Conservation (phyloP, 2,329 filamentous ascomycete species). For the Tolypocladium tundrense region DNA sequence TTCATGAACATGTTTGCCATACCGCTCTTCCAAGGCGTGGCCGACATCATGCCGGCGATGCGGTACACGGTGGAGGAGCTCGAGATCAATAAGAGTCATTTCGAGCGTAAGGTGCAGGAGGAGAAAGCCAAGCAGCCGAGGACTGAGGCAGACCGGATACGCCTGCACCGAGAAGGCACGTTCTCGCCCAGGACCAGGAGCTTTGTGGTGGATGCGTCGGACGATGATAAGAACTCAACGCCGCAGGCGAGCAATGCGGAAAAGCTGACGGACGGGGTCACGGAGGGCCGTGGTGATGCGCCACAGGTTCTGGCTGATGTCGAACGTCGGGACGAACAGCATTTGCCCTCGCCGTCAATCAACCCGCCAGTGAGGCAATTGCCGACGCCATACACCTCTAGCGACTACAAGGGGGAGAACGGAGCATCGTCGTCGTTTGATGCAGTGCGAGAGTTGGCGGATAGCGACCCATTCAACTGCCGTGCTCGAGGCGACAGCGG, state of each 20-base stretch:
- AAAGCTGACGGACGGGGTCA: constrained; percentile 9
- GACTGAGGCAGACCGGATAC: constrained; percentile 27
- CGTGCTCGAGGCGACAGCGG: constrained; percentile 19
- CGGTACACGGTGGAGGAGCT: constrained; percentile 77
- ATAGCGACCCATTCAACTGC: constrained; percentile 37
- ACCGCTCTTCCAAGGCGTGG: constrained; percentile 80
- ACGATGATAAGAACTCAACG: constrained; percentile 12
- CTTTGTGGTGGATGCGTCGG: constrained; percentile 20
- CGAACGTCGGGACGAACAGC: constrained; percentile 12
- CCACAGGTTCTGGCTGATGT: constrained; percentile 13
- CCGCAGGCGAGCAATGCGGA: constrained; percentile 8
- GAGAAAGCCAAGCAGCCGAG: constrained; percentile 41
- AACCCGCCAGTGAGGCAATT: background rate
- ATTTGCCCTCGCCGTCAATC: constrained; percentile 10
- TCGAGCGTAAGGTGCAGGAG: constrained; percentile 56
- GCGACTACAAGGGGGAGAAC: constrained; percentile 28
- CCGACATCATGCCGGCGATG: constrained; percentile 78
- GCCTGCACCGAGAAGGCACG: constrained; percentile 27
- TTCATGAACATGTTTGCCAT: constrained; percentile 97
- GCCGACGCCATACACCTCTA: background rate
- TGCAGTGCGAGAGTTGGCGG: constrained; percentile 34
- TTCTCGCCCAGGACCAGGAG: constrained; percentile 36
- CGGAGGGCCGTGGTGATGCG: constrained; percentile 11
- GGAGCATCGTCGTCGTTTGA: constrained; percentile 35
- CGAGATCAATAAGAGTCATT: constrained; percentile 62